Evolutionary conservation across 176 grass and related monocot species (phyloP).

Genomic region (Saccharum spontaneum): DNA sequence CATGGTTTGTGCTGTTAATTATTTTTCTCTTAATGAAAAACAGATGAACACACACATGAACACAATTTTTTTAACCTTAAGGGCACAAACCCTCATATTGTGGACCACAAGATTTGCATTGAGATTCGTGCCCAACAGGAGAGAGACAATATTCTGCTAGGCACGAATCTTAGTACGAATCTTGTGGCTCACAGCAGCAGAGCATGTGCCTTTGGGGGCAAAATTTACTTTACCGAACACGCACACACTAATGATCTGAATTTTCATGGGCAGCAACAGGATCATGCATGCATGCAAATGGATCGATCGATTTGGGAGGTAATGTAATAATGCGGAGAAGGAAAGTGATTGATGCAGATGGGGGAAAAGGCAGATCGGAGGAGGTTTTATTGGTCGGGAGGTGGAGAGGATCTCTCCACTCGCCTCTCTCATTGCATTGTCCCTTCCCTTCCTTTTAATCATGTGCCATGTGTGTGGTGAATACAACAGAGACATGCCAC

Average conservation of each 20-base stretch:
- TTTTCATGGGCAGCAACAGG: slow-evolving; percentile 21
- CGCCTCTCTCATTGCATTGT: background rate
- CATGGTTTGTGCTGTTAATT: too few relatives aligned
- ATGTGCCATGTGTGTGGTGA: background rate
- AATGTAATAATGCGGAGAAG: slow-evolving; percentile 16
- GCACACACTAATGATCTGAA: background rate
- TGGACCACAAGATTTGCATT: too few relatives aligned
- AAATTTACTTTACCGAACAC: too few relatives aligned
- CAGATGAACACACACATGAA: too few relatives aligned
- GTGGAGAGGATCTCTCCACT: slow-evolving; percentile 35
- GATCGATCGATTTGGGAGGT: background rate
- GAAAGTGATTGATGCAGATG: slow-evolving; percentile 23
- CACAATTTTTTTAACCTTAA: too few relatives aligned
- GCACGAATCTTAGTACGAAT: too few relatives aligned
- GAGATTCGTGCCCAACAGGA: too few relatives aligned
- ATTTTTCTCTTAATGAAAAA: too few relatives aligned
- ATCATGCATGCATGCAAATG: slow-evolving; percentile 29
- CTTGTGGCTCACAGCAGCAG: too few relatives aligned
- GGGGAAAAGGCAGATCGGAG: background rate
- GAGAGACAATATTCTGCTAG: too few relatives aligned
- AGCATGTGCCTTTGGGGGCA: too few relatives aligned
- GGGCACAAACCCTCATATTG: too few relatives aligned
- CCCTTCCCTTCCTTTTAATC: background rate
- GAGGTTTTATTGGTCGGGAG: background rate
- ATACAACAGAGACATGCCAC: background rate